phyloP scores from a whole-genome alignment of 345 rosid species.

The Citrus unshiu region DNA sequence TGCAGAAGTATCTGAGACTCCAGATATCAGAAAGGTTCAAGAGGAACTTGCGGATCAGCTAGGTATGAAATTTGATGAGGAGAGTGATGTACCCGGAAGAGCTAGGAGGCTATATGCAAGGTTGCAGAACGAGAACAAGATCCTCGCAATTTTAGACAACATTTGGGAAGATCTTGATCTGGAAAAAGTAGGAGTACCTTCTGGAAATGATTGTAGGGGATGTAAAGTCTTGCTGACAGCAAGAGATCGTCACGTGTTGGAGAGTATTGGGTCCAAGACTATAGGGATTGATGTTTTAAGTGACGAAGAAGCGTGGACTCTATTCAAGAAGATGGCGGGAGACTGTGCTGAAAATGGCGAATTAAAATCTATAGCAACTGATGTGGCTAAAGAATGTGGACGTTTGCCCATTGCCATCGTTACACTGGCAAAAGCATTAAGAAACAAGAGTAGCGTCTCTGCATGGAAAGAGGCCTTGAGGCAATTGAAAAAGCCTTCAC shows the following conservation, averaged over 20 bases:
- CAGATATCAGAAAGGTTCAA: neutral
- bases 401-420: conserved; percentile 17
- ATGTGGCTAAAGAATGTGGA: neutral
- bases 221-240: no score
- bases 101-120: no score
- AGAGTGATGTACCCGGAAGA: neutral
- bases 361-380: conserved; percentile 5
- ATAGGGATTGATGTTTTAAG: rapidly evolving
- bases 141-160: no score
- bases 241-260: neutral
- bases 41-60: neutral
- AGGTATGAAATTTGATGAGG: neutral
- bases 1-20: neutral
- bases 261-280: neutral
- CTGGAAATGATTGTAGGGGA: no score
- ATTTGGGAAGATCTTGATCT: no score
- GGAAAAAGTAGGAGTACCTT: no score
- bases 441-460: neutral
- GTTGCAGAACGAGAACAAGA: no score
- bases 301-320: conserved; percentile 7
- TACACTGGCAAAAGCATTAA: conserved; percentile 16
- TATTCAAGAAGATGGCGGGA: conserved; percentile 17
- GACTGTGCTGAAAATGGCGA: neutral
- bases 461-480: conserved; percentile 21
- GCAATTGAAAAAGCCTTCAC: neutral